phyloP scores from a whole-genome alignment of 306 rosid genomes.

The Cicer judaicum region DNA sequence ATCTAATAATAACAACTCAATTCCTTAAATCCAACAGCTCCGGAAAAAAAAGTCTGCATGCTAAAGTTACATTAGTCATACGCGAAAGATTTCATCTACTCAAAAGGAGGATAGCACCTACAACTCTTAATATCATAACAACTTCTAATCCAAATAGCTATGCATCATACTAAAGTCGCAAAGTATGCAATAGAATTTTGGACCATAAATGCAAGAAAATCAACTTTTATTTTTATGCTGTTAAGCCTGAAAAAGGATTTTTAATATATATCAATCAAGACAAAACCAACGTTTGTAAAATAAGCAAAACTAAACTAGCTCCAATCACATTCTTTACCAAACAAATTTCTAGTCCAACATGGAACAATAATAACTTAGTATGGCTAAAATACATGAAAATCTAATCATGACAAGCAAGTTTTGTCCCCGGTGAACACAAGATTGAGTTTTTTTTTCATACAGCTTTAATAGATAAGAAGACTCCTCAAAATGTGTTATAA shows the following conservation, averaged over 20 bases:
- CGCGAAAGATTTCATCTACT: no score
- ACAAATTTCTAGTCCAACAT: not conserved
- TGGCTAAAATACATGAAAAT: not conserved
- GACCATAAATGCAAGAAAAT: no score
- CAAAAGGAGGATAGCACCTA: no score
- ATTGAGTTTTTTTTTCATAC: not conserved
- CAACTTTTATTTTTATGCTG: no score
- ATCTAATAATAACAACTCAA: no score
- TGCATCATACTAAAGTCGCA: no score
- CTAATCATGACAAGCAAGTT: not conserved
- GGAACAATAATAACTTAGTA: not conserved
- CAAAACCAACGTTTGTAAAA: not conserved
- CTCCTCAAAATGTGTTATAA: not conserved
- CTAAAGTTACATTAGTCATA: no score
- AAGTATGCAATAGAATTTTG: no score
- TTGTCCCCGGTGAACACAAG: not conserved
- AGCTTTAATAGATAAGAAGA: constrained; percentile 5
- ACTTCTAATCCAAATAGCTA: no score
- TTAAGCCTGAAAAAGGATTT: not conserved
- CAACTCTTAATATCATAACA: no score
- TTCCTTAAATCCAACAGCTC: no score
- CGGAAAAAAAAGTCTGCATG: no score
- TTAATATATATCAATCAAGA: not conserved
- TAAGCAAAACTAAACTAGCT: constrained; percentile 3
- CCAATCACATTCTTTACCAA: not conserved